Base-by-base conservation (phyloP, 1,284 basidiomycete genomes). In the Psilocybe mexicana region DNA sequence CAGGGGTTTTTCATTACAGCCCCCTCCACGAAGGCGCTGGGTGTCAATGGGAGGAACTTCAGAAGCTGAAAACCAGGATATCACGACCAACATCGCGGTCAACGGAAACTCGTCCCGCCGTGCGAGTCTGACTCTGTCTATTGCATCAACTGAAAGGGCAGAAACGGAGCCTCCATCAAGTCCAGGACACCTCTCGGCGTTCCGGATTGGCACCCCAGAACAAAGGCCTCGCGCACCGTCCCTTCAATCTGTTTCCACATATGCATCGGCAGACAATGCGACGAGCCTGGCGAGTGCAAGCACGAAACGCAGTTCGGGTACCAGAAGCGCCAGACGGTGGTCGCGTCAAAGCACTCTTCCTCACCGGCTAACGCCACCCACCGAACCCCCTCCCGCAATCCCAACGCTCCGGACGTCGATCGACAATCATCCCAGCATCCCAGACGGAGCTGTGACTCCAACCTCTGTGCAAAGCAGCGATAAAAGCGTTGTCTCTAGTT, bases 1-100 rank as follows among this genome's bases (percentile, higher is more conserved):
- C 18, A 70, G 69, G 44, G 59, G 75, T 3, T 63, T 77, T 49
- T 75, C 77, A 14, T 74, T 89, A 51, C 85, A 87, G 48, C 88
- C 87, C 2, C 86, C 86, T 43, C 85, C 87, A 0, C 79, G 83
- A 49, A 85, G 82, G 63, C 78, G 81, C 12, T 83, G 82, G 77
- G 78, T 79, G 38, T 73, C 78, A n/a, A 61, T 68, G 11, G 68
- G 67, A 26, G 68, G 67, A 26, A 65, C 65, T n/a, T 50, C 51
- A 73, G 67, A 47, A 65, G 69, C 33, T 68, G 69, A 5, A 67
- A 70, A 24, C 14, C 56, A 53, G n/a, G 45, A 57, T 36, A 7
- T 33, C 11, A 26, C 3, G 28, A 23, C 12, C 14, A 47, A 43
- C 2, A 24, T 6, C 6, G 11, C 14, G 18, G 43, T 40, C n/a